Evolutionary conservation across 108 stramenopile species (phyloP), one percentile per base, ranked within the genome.

Genomic region (Parietichytrium sp.): DNA sequence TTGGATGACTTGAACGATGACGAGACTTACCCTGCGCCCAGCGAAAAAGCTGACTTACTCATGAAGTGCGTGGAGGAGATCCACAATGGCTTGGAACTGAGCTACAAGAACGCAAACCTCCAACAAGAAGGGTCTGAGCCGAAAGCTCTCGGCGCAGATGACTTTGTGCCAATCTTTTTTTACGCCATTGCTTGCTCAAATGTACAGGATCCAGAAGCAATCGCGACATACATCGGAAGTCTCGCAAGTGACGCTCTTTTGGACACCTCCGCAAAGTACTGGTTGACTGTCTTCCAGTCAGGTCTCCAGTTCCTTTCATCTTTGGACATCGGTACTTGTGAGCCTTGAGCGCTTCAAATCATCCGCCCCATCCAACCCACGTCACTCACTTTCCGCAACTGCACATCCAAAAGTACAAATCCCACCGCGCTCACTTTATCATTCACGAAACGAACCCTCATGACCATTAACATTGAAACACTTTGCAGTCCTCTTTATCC

Each of bases 81-180:
- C 0, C 42, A 72, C 45, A 16, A 25, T 10, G 61, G 61, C 10
- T 45, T 72, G 1, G 61, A 50, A 50, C 15, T 20, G 25, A 20
- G 23, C 1, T 29, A 1, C 26, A 27, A 55, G 18, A 20, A 15
- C 18, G 15, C 25, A 55, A 26, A 55, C 54, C 18, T 16, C 1
- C 25, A 13, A 15, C 20, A 26, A n/a, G 25, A 55, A 20, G 42
- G 2, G n/a, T n/a, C n/a, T n/a, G n/a, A 16, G 33, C 61, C 61
- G 33, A 72, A 72, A 25, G 61, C 61, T 6, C 29, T 72, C 6
- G 61, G 61, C 61, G 61, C 61, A 10, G 61, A 72, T 42, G 61
- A 72, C 20, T 45, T 72, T 72, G 61, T 72, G 12, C 61, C 61
- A 18, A 20, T 72, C 1, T 72, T 72, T 6, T 33, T 72, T 12